Evolutionary conservation across 2,329 filamentous ascomycete genomes (phyloP), one percentile per base, ranked within the genome.

Genomic region (Aspergillus terreus): DNA sequence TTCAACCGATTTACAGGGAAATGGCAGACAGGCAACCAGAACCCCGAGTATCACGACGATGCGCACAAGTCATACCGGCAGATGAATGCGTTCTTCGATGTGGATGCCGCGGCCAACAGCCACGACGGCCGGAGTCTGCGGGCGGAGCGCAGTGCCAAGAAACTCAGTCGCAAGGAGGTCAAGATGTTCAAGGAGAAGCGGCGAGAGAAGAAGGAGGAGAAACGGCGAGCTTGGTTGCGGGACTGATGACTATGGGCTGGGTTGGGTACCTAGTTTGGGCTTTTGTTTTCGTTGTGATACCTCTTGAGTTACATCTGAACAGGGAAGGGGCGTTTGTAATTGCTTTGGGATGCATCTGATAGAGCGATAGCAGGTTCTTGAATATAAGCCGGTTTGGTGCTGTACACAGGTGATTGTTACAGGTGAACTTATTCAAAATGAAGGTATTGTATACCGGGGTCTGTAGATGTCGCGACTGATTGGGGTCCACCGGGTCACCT

Each of bases 41-140:
- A 81, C 3, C 83, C 89, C 1, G 90, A 94, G 48, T 82, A 85
- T 47, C 87, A 92, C 76, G 87, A 84, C 60, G 91, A 96, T 64
- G 90, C 95, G 66, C 88, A 90, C 66, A 96, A 96, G 78, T 87
- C 87, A 54, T 80, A 79, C 47, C 81, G 94, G 42, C 94, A 97
- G 75, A 88, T 97, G 87, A 88, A 89, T 66, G 89, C 91, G 38
- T 97, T 87, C 73, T 99, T 97, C 70, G 92, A 99, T 67, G 92
- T 96, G 41, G 92, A 97, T 70, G 89, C 91, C 4, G 92, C 91
- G 3, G 92, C 92, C 4, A 96, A 95, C 66, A 83, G 83, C 52
- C 92, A 99, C 65, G 87, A 96, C 62, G 94, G 94, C 2, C 83
- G 87, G 52, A 96, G 92, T 66, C 76, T 99, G 52, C 95, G 92